Evolutionary conservation across 2,329 filamentous ascomycete genomes (phyloP).

Genomic region (Byssothecium circinans): DNA sequence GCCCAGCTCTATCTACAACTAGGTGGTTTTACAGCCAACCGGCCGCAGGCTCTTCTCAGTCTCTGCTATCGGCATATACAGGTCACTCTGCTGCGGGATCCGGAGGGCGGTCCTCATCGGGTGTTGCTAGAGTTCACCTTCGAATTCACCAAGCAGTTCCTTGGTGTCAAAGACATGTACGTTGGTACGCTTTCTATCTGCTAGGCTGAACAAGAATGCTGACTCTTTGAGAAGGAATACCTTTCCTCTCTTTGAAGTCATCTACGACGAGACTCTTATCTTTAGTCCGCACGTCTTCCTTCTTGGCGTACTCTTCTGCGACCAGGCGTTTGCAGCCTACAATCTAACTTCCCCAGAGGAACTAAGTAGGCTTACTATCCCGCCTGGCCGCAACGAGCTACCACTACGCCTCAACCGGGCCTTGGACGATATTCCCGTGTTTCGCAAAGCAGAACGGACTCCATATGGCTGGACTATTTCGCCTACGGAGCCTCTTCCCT

Average conservation of each 20-base stretch:
- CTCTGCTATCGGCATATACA: constrained; percentile 19
- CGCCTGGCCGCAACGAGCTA: constrained; percentile 36
- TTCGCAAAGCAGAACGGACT: constrained; percentile 29
- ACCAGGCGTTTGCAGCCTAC: constrained; percentile 36
- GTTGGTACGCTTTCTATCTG: constrained; percentile 18
- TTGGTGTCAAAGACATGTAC: constrained; percentile 19
- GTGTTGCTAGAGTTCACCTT: constrained; percentile 20
- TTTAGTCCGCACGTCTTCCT: constrained; percentile 38
- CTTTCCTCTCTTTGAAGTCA: constrained; percentile 36
- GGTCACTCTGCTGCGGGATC: constrained; percentile 18
- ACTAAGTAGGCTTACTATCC: constrained; percentile 40
- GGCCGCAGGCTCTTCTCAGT: constrained; percentile 11
- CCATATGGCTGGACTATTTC: constrained; percentile 27
- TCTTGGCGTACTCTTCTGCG: constrained; percentile 36
- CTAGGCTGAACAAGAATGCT: background rate
- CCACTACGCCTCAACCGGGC: constrained; percentile 35
- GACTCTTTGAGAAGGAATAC: constrained; percentile 24
- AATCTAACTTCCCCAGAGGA: constrained; percentile 37
- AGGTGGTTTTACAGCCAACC: constrained; percentile 12
- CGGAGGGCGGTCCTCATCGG: constrained; percentile 12
- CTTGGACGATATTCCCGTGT: constrained; percentile 37
- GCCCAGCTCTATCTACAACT: constrained; percentile 15
- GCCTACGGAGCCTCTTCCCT: constrained; percentile 26
- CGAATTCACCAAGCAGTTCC: constrained; percentile 20
- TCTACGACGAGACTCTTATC: constrained; percentile 36